Evolutionary conservation across 2,329 filamentous ascomycete species (phyloP).

Genomic region (Achaetomium macrosporum): DNA sequence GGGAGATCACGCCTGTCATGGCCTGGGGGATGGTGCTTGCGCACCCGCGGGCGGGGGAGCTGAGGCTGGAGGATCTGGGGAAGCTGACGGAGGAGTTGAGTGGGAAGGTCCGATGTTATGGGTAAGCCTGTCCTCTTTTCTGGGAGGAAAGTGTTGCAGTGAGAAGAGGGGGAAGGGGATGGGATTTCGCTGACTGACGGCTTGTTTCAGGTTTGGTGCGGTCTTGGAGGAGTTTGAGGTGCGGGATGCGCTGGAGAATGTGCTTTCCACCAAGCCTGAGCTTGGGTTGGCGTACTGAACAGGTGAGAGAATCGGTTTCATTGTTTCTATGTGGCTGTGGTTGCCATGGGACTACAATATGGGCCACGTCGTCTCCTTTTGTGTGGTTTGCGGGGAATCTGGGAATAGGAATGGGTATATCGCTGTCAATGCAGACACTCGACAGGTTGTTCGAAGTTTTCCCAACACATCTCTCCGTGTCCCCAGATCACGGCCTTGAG

Average conservation of each 20-base stretch:
- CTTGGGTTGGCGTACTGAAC: conserved; percentile 15
- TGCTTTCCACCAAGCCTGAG: conserved; percentile 56
- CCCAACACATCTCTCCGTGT: no score
- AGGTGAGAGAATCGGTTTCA: neutral
- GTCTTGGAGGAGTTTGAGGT: conserved; percentile 65
- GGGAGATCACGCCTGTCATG: conserved; percentile 93
- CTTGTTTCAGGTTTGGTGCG: conserved; percentile 48
- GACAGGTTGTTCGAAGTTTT: no score
- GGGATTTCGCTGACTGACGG: neutral
- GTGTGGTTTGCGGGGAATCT: no score
- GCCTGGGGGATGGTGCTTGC: conserved; percentile 78
- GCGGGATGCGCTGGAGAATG: conserved; percentile 67
- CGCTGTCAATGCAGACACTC: no score
- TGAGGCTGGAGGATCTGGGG: conserved; percentile 64
- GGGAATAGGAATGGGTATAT: no score
- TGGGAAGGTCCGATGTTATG: conserved; percentile 85
- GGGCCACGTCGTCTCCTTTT: no score
- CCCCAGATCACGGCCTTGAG: no score
- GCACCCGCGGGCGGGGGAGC: conserved; percentile 61
- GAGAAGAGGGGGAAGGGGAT: neutral
- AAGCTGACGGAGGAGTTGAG: conserved; percentile 67
- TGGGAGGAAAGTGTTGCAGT: neutral
- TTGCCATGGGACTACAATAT: neutral
- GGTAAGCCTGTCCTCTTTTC: conserved; percentile 50
- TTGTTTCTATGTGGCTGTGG: neutral